Percentiles rank a stretch among this genome's conserved stretches.
These are phyloP conservation scores for Mucor piriformis DNA, from an alignment of 371 early-diverging fungal species.

Conservation along the genomic window DNA sequence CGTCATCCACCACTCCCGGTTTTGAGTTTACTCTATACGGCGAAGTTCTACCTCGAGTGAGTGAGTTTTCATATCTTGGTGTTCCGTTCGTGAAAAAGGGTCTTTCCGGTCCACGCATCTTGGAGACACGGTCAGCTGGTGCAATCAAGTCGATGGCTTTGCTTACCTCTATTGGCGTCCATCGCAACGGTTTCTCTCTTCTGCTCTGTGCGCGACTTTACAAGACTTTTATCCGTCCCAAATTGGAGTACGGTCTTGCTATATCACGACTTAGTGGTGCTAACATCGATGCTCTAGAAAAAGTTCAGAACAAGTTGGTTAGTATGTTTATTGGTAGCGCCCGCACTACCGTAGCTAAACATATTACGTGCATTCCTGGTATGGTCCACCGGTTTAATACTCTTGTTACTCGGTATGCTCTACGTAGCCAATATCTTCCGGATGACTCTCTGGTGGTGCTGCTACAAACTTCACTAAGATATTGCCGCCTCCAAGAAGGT, in stretches of 20 bases:
- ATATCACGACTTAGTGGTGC: not conserved
- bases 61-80: constrained; percentile 20
- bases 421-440: not conserved
- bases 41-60: constrained; percentile 8
- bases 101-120: not conserved
- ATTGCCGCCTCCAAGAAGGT: not conserved
- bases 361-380: not conserved
- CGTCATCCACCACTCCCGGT: not conserved
- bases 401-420: not conserved
- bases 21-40: constrained; percentile 7
- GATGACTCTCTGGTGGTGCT: not conserved
- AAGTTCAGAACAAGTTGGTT: not conserved
- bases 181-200: not conserved
- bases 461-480: not conserved
- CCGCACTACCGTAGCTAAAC: not conserved
- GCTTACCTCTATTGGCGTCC: constrained; percentile 2
- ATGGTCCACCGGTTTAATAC: not conserved
- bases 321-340: not conserved
- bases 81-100: constrained; percentile 3
- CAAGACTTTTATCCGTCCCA: not conserved
- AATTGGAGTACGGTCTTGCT: not conserved
- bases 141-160: constrained; percentile 1
- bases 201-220: not conserved
- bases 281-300: not conserved
- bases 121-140: not conserved